Base-by-base conservation (phyloP, 2,329 filamentous ascomycete species). In the Fusarium anguioides region DNA sequence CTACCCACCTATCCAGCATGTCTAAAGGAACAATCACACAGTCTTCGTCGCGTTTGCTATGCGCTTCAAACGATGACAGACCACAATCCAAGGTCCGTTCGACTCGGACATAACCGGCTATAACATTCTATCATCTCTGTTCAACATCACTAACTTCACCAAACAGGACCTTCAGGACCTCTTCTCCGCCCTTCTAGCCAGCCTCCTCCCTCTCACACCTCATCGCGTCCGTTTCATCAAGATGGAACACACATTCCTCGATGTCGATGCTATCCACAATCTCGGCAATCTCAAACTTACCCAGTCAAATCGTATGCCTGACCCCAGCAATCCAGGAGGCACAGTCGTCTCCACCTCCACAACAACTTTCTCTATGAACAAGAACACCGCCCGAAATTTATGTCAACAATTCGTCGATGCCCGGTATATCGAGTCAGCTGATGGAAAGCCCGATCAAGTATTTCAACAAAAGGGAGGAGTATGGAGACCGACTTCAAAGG, bases 321-420 rank as follows among this genome's bases (percentile, higher is more conserved):
- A 98, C 75, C 95, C 96, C 29, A 97, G 97, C 79, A 95, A 98
- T 74, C 92, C 94, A 1, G 93, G 93, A 18, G 88, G 95, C 69
- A 97, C 97, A 71, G 95, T 99, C 37, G 97, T 95, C 2, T 98
- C 95, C 0, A 99, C 95, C 0, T 98, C 96, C 0, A 98, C 95
- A 0, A 98, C 96, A 1, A 98, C 95, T 4, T 99, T 98, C 78
- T 97, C 95, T 62, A 99, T 99, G 95, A 95, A 95, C 49, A 96
- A 94, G 79, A 95, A 97, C 76, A 98, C 98, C 94, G 95, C 96
- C 29, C 88, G 94, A 56, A 96, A 93, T 4, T 94, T 97, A 57
- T 98, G 95, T 78, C 93, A 96, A 76, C 89, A 94, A 39, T 98
- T 98, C 73, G 86, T 97, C 62, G 95, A 98, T 74, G 95, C 95